Base-by-base conservation (phyloP, 225 moss, liverwort and hornwort species). In the Takakia lepidozioides region DNA sequence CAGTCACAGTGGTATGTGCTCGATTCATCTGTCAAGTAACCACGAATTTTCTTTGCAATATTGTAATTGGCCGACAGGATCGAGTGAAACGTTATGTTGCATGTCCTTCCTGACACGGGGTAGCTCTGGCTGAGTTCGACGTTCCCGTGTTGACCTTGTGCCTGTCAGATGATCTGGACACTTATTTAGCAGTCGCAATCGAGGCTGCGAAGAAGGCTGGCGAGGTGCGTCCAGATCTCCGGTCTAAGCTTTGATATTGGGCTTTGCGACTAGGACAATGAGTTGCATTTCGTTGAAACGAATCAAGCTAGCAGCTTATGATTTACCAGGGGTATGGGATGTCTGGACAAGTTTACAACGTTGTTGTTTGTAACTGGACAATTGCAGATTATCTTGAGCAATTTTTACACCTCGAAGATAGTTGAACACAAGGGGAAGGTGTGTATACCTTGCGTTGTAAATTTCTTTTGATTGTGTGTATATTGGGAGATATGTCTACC, bases 391-490 rank as follows among this genome's bases (percentile, higher is more conserved):
- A 98, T 98, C 29, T 46, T 70, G 51, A 36, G 54, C 29, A 73
- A 62, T 46, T 98, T 98, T 52, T 50, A 71, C 23, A 47, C 61
- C 5, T 57, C 71, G 8, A 98, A 98, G 55, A 55, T 61, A 13
- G 91, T 98, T 18, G 91, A 87, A 43, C 67, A 81, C 62, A 98
- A 98, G 65, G 91, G 85, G 38, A 85, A 78, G 78, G 90, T 91
- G 62, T 55, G 74, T 41, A 1, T 29, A 13, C 14, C 20, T 3
- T 16, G 7, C 13, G 11, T 21, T 26, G 21, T 19, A 38, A 3
- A 38, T 14, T 14, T 15, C 11, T 38, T 38, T 9, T 38, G 17
- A 15, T 38, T 38, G 38, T 17, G 17, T 14, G 38, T 3, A 3
- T 38, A 14, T 14, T 14, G 38, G 17, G 17, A 10, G 7, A 17